These are phyloP conservation scores for Garcia nutans DNA, from an alignment of 345 rosid genomes.

Conservation along the genomic window DNA sequence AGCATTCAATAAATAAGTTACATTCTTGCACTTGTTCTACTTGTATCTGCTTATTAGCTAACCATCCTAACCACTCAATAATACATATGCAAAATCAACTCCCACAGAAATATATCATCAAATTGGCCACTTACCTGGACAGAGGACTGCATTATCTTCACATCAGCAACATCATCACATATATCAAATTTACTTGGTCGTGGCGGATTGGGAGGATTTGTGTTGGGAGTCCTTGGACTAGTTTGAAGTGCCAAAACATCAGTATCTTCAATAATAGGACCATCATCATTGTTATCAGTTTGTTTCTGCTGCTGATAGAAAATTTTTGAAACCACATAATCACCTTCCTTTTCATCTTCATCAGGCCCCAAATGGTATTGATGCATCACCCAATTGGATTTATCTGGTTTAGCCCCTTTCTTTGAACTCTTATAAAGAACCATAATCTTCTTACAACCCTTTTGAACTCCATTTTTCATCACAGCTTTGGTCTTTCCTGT, in stretches of 20 bases:
- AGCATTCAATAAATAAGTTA: not conserved
- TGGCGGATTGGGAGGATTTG: constrained; percentile 61
- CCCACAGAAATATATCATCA: not conserved
- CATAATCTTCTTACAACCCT: constrained; percentile 90
- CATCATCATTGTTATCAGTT: constrained; percentile 32
- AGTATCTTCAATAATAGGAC: constrained; percentile 30
- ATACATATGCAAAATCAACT: not conserved
- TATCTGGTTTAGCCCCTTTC: constrained; percentile 68
- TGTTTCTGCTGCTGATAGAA: constrained; percentile 60
- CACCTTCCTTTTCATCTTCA: constrained; percentile 68
- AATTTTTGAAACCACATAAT: constrained; percentile 75
- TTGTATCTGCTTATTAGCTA: not conserved
- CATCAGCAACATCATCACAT: constrained; percentile 32
- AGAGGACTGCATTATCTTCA: constrained; percentile 17
- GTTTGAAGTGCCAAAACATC: constrained; percentile 41
- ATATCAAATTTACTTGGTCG: constrained; percentile 31
- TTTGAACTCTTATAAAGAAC: constrained; percentile 76
- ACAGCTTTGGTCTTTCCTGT: constrained; percentile 83
- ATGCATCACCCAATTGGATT: constrained; percentile 84
- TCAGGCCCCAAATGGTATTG: constrained; percentile 84
- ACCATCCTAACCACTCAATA: not conserved
- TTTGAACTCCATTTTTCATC: constrained; percentile 53
- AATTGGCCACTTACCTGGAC: constrained; percentile 34
- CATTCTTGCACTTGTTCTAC: not conserved
- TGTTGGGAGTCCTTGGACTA: constrained; percentile 71